These are phyloP conservation scores for Metarhizium rileyi DNA, from an alignment of 2,329 filamentous ascomycete species.

Conservation along the genomic window DNA sequence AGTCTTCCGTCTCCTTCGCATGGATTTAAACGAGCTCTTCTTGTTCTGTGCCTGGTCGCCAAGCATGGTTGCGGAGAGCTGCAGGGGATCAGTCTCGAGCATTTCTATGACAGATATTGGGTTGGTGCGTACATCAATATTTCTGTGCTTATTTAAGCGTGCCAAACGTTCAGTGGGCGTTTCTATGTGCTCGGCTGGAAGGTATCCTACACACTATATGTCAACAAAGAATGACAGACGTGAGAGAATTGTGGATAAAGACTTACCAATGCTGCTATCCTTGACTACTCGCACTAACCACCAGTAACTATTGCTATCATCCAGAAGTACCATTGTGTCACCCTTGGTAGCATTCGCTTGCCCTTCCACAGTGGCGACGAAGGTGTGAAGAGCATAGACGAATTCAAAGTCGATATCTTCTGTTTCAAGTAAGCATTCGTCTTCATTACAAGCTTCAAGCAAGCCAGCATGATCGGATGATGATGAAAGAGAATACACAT, in stretches of 20 bases:
- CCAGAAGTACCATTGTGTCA: conserved; percentile 95
- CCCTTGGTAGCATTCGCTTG: conserved; percentile 98
- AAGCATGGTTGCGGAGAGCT: conserved; percentile 55
- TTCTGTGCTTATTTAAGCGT: conserved; percentile 92
- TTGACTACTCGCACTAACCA: conserved; percentile 97
- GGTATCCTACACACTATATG: conserved; percentile 56
- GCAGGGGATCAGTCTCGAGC: conserved; percentile 13
- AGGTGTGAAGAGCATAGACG: conserved; percentile 95
- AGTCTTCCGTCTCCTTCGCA: conserved; percentile 75
- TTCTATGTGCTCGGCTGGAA: conserved; percentile 96
- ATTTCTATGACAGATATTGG: background rate
- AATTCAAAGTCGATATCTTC: conserved; percentile 99
- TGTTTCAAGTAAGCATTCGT: conserved; percentile 80
- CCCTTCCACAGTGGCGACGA: conserved; percentile 93
- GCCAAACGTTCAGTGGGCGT: conserved; percentile 92
- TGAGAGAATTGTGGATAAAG: background rate
- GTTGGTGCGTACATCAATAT: conserved; percentile 69
- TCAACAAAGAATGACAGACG: conserved; percentile 5
- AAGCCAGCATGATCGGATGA: conserved; percentile 47
- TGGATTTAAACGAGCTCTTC: conserved; percentile 74
- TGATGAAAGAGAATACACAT: background rate
- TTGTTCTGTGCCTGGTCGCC: conserved; percentile 62
- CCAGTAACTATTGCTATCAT: conserved; percentile 99
- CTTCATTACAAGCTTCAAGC: conserved; percentile 63
- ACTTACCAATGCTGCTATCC: conserved; percentile 78